Base-by-base conservation (phyloP, 2,329 filamentous ascomycete species). In the Dactylellina parvicollis region DNA sequence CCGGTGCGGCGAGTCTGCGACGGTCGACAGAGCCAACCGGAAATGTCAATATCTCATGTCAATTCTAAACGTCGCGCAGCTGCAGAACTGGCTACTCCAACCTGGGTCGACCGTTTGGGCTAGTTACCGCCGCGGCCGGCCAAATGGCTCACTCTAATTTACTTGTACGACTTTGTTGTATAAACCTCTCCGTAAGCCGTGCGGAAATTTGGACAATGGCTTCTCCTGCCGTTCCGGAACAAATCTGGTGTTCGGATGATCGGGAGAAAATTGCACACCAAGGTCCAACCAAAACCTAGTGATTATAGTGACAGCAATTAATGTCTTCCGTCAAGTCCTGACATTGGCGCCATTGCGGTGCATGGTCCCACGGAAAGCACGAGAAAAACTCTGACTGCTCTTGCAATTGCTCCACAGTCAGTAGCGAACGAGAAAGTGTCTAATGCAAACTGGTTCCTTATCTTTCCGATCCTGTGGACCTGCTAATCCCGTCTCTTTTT, bases 211-310 rank as follows among this genome's bases (percentile, higher is more conserved):
- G 69, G 32, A 40, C 32, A 34, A 46, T 34, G 24, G 46, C 36
- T 55, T 16, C 60, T 73, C 69, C 60, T 73, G 55, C 69, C 62
- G 34, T 66, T 66, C 69, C 69, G 69, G 69, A 73, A 73, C 69
- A 66, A 66, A 66, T 28, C 18, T 42, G 56, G n/a, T 24, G 59
- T 60, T 65, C 69, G 60, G 69, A 56, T 73, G 69, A 65, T 73
- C 60, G 69, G 69, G 69, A 73, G 55, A 73, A 72, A 72, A 32
- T 65, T 16, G 36, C 34, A 40, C 26, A 40, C 26, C 24, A 56
- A n/a, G 16, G 30, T 20, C 44, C 22, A 28, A 54, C 32, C 3
- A 49, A 49, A 42, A 10, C 52, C 36, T 18, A 12, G 32, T 18
- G 28, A 14, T 44, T 14, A 12, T 2, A 8, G 30, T 24, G 30